These are phyloP conservation scores for Trametes meyenii DNA, from an alignment of 768 basidiomycete genomes.

Conservation along the genomic window DNA sequence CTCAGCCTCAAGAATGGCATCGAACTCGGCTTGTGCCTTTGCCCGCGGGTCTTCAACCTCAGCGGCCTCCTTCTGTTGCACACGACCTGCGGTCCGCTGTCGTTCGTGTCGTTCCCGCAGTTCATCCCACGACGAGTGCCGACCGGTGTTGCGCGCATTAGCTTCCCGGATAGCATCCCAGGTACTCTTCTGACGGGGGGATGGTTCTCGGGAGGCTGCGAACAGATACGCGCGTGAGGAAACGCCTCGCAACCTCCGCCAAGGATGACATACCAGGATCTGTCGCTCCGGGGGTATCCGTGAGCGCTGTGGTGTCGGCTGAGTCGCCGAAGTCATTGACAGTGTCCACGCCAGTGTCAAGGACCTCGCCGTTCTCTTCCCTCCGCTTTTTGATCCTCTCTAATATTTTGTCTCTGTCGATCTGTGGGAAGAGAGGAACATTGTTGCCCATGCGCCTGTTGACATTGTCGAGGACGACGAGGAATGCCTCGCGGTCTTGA, in stretches of 20 bases:
- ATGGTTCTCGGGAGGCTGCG: constrained; percentile 10
- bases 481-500: constrained; percentile 35
- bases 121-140: constrained; percentile 65
- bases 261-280: not conserved
- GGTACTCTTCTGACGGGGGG: constrained; percentile 35
- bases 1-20: constrained; percentile 61
- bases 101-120: constrained; percentile 58
- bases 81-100: constrained; percentile 34
- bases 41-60: constrained; percentile 36
- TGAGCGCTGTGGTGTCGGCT: constrained; percentile 7
- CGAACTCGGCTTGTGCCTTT: constrained; percentile 57
- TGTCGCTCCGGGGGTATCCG: not conserved
- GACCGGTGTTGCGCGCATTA: constrained; percentile 45
- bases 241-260: not conserved
- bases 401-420: constrained; percentile 13
- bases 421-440: constrained; percentile 8
- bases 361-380: constrained; percentile 15
- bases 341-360: constrained; percentile 9
- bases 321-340: constrained; percentile 15
- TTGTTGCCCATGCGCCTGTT: constrained; percentile 25
- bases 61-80: constrained; percentile 7
- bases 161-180: constrained; percentile 72
- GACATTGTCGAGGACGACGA: constrained; percentile 37
- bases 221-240: not conserved
- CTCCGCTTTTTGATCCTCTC: constrained; percentile 20